Percentiles rank a stretch among this genome's conserved stretches.
Evolutionary conservation across 2,329 filamentous ascomycete species (phyloP).

Genomic region (Fusarium scirpi): DNA sequence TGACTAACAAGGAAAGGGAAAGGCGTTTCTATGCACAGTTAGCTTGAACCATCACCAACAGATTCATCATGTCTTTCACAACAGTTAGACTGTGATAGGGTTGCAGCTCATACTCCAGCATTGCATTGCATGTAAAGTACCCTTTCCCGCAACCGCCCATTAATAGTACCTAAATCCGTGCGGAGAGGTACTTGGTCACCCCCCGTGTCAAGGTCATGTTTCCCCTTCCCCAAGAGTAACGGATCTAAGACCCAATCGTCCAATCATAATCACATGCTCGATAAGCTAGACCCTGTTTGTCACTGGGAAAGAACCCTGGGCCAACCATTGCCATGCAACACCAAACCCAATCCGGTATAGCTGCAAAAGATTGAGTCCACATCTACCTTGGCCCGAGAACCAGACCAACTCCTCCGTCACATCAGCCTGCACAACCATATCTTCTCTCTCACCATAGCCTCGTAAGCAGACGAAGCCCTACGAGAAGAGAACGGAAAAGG

Average conservation of each 20-base stretch:
- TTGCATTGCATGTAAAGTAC: conserved; percentile 24
- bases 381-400: conserved; percentile 28
- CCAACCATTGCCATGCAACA: not conserved
- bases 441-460: conserved; percentile 43
- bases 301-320: conserved; percentile 6
- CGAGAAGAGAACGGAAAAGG: not conserved
- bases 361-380: conserved; percentile 12
- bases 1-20: not conserved
- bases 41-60: conserved; percentile 2
- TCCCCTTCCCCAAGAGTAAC: conserved; percentile 30
- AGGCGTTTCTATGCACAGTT: not conserved
- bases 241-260: not conserved
- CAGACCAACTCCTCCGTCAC: conserved; percentile 42
- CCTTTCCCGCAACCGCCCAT: not conserved
- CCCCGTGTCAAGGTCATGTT: conserved; percentile 33
- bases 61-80: not conserved
- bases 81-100: conserved; percentile 13
- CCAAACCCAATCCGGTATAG: not conserved
- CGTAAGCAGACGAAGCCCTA: conserved; percentile 36
- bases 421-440: conserved; percentile 42
- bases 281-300: conserved; percentile 25
- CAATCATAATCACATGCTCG: conserved; percentile 6
- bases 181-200: conserved; percentile 25
- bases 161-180: conserved; percentile 16
- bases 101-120: conserved; percentile 18